Base-by-base conservation (phyloP, 768 basidiomycete species). In the Gymnopilus dilepis region DNA sequence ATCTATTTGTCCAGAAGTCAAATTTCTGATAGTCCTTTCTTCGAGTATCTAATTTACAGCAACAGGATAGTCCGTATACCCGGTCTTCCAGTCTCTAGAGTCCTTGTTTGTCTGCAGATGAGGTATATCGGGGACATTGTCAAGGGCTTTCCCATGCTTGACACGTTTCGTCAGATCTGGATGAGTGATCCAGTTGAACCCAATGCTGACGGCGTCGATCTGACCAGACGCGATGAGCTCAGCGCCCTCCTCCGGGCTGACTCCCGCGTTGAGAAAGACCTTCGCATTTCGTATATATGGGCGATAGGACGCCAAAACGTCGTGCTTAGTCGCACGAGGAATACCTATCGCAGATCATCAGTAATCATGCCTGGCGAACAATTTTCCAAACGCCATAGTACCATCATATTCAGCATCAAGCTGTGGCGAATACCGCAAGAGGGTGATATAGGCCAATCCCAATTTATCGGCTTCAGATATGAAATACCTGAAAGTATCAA, bases 401-500 rank as follows among this genome's bases (percentile, higher is more conserved):
- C 43, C 43, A 4, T 47, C 24, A 15, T 47, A 47, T 11, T 13
- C 11, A 0, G 43, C 43, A 24, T 47, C 43, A 24, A 47, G 24
- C 1, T 15, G 11, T 56, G 22, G 54, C 8, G 22, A 24, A 56
- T 56, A 56, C 31, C 54, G 15, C 8, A 37, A 41, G 42, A 40
- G 41, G 13, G 15, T 42, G 21, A 17, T 57, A 57, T 28, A 47
- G 26, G 42, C 43, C 42, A 57, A 19, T 13, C 31, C 31, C 31
- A 57, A 21, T 45, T 47, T 57, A 47, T 57, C 56, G 2, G 56
- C 56, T 47, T 57, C 56, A 17, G 56, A 43, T 28, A 57, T 41
- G 42, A 57, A 57, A 15, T 57, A 47, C 12, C 28, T 45, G 11
- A 42, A 47, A 12, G 56, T 57, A 7, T 47, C 56, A 11, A 42